Percentiles rank a stretch among this genome's conserved stretches.
These are phyloP conservation scores for Auricularia sp. DNA, from an alignment of 768 basidiomycete genomes.

Conservation along the genomic window DNA sequence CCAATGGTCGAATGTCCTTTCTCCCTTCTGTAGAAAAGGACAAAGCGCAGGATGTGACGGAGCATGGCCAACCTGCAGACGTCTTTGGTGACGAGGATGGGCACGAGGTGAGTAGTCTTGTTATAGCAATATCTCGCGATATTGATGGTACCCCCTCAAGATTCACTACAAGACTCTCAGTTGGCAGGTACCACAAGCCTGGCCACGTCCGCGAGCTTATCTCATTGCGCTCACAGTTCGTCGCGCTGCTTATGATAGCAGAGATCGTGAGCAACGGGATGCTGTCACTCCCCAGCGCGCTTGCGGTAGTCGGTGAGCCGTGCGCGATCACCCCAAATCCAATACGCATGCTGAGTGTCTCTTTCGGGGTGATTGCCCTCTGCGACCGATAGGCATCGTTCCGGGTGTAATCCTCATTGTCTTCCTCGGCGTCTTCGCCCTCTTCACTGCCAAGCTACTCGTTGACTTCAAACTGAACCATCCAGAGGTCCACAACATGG, in stretches of 20 bases:
- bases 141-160: constrained; percentile 12
- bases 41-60: background rate
- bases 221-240: constrained; percentile 25
- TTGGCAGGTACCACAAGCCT: constrained; percentile 27
- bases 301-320: constrained; percentile 37
- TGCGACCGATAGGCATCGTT: constrained; percentile 30
- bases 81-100: constrained; percentile 36
- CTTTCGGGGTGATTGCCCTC: background rate
- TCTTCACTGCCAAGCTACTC: constrained; percentile 42
- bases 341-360: background rate
- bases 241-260: constrained; percentile 43
- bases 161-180: constrained; percentile 44
- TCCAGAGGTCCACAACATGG: constrained; percentile 44
- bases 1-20: too few species aligned
- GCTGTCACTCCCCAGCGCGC: constrained; percentile 40
- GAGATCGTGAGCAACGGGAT: constrained; percentile 50
- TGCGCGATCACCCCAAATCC: background rate
- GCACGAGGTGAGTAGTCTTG: constrained; percentile 13
- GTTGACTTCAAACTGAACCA: constrained; percentile 50
- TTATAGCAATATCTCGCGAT: background rate
- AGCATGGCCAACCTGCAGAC: constrained; percentile 14
- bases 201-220: background rate
- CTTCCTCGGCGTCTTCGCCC: constrained; percentile 40
- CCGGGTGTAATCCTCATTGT: constrained; percentile 43
- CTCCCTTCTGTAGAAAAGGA: too few species aligned